Base-by-base conservation (phyloP, 73 alveolate genomes). In the Durusdinium trenchii region DNA sequence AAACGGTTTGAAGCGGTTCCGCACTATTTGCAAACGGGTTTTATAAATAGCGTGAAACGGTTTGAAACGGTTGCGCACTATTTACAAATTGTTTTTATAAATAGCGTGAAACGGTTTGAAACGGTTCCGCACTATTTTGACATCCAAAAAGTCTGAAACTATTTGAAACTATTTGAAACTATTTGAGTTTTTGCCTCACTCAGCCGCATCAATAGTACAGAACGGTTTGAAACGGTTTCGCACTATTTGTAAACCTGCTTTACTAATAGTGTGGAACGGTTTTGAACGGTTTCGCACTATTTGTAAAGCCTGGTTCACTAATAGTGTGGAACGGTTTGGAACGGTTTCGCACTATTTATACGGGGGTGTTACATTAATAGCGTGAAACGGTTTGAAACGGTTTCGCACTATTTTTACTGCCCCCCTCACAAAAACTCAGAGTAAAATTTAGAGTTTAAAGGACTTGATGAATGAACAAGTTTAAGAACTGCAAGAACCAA, bases 221-320 rank as follows among this genome's bases (percentile, higher is more conserved):
- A 76, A 40, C 86, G 86, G 86, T 40, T 76, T 36, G 7, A 32
- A 76, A 45, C 86, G 86, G 86, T 76, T 40, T 32, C 86, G 60
- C 18, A 7, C 86, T 76, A 76, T 76, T 35, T 76, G 28, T 76
- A 1, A 6, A 32, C 73, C 30, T 23, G 18, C 6, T 32, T 2
- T 60, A 23, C 28, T 18, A 67, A 20, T 32, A 20, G 47, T 38
- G 2, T 67, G 20, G n/a, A n/a, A n/a, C n/a, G n/a, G n/a, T n/a
- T n/a, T n/a, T n/a, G n/a, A n/a, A n/a, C n/a, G n/a, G n/a, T 9
- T 14, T 32, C 28, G 46, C 46, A 43, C n/a, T n/a, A n/a, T n/a
- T n/a, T n/a, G n/a, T n/a, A n/a, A n/a, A n/a, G n/a, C n/a, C n/a
- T n/a, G n/a, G n/a, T n/a, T n/a, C n/a, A n/a, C n/a, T n/a, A n/a